Conservation (phyloP, 495 filamentous ascomycete species). For the Clohesyomyces aquaticus region DNA sequence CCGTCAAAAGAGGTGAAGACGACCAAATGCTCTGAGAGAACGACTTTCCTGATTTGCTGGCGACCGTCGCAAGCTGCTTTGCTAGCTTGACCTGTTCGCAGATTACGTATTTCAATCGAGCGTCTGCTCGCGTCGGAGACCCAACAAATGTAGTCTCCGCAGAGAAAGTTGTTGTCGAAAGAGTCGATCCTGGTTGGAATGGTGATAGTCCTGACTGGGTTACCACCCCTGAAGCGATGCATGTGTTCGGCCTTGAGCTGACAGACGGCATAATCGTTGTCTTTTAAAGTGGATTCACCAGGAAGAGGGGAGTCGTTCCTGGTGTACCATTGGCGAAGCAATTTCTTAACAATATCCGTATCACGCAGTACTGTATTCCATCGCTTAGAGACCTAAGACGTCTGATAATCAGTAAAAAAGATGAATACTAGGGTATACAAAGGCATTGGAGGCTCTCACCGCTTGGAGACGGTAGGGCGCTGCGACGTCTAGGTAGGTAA, state of each 20-base stretch:
- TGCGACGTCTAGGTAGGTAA: slow-evolving; percentile 33
- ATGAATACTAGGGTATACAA: background rate
- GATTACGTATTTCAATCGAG: slow-evolving; percentile 11
- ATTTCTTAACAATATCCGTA: slow-evolving; percentile 10
- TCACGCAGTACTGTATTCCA: slow-evolving; percentile 19
- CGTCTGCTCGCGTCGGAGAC: background rate
- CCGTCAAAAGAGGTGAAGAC: slow-evolving; percentile 12
- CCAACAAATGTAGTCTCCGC: slow-evolving; percentile 6
- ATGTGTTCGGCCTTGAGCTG: slow-evolving; percentile 8
- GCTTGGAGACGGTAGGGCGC: slow-evolving; percentile 21
- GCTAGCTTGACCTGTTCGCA: slow-evolving; percentile 5
- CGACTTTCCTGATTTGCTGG: slow-evolving; percentile 7
- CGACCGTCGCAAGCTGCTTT: slow-evolving; percentile 10
- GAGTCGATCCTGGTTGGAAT: background rate
- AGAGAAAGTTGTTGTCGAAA: background rate
- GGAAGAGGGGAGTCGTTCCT: background rate
- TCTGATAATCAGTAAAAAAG: background rate
- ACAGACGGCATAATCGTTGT: slow-evolving; percentile 14
- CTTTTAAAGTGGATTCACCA: background rate
- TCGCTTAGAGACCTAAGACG: slow-evolving; percentile 28
- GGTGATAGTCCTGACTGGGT: background rate
- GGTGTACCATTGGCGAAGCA: slow-evolving; percentile 17
- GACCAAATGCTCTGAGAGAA: slow-evolving; percentile 20
- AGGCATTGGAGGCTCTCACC: slow-evolving; percentile 21
- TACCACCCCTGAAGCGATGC: slow-evolving; percentile 21